Evolutionary conservation across 768 basidiomycete species (phyloP), one percentile per base, ranked within the genome.

Genomic region (Leccinellum rugosiceps): DNA sequence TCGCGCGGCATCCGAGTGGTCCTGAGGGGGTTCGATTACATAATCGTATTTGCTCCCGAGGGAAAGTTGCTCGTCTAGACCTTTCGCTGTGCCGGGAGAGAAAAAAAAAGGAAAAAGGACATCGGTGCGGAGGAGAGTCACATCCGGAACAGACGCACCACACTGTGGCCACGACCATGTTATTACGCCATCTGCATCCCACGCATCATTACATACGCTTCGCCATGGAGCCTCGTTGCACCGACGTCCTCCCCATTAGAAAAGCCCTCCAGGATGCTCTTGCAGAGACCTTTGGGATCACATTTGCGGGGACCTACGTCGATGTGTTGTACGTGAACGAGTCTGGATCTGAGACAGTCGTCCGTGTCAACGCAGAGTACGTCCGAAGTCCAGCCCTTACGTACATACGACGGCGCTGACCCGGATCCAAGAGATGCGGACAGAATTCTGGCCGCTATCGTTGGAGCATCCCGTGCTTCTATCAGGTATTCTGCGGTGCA

Each of bases 191-290:
- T 64, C 52, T 67, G 51, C 47, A 34, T 21, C 52, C 65, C 66
- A 68, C 50, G 58, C 61, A 62, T 14, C 58, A 59, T 52, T 69
- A 68, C 68, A 59, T 68, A 50, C 63, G 61, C 10, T 57, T 68
- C 51, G n/a, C 50, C 34, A 52, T 68, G 52, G 53, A 57, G 51
- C 65, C 68, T 53, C 65, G 58, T 58, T 70, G 68, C 54, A 59
- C 52, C 6, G 81, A 84, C 26, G 72, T 67, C 17, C 72, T 86
- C 7, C 69, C 69, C 44, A 63, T 87, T 26, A 73, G 86, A 19
- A 86, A 83, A 67, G 57, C 75, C 3, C 66, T 89, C 21, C 83
- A 85, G 63, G 81, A 85, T 28, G 76, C 80, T 0, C 72, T 88
- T 41, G 53, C 73, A 8, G 80, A 83, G 63, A 73, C 77, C 9